A percentile compares a stretch with the other conserved stretches of the same genome.
phyloP scores from a whole-genome alignment of 352 stramenopile species.

The Phytophthora cryptogea region DNA sequence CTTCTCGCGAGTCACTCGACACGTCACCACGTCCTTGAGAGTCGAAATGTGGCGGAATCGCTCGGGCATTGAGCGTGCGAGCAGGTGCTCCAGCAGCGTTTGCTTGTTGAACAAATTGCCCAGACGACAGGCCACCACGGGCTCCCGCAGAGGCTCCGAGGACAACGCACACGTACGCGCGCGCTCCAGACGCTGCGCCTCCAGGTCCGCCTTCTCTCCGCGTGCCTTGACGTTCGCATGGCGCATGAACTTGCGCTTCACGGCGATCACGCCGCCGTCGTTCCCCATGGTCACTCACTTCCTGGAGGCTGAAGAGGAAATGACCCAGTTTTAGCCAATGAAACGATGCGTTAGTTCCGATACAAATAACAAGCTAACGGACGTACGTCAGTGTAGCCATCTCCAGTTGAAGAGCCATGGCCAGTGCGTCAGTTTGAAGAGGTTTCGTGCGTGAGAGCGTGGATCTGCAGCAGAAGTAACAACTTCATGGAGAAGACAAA shows the following conservation, averaged over 20 bases:
- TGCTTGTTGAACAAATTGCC: slow-evolving; percentile 95
- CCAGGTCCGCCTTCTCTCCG: slow-evolving; percentile 67
- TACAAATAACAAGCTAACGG: too few species aligned
- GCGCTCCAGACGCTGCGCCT: slow-evolving; percentile 60
- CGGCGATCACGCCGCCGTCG: slow-evolving; percentile 93
- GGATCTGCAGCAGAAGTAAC: too few species aligned
- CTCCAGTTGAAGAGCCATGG: background rate
- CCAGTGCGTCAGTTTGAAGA: too few species aligned
- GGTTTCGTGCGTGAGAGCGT: too few species aligned
- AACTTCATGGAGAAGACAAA: too few species aligned
- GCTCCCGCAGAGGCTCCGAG: slow-evolving; percentile 76
- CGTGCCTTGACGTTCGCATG: slow-evolving; percentile 79
- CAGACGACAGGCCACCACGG: slow-evolving; percentile 87
- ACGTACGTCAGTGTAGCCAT: background rate
- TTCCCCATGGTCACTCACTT: slow-evolving; percentile 77
- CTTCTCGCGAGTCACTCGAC: slow-evolving; percentile 43
- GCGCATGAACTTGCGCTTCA: slow-evolving; percentile 94
- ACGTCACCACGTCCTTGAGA: slow-evolving; percentile 89
- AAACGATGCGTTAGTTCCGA: background rate
- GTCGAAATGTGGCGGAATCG: slow-evolving; percentile 82
- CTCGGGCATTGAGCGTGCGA: slow-evolving; percentile 79
- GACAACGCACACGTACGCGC: slow-evolving; percentile 83
- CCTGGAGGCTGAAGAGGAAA: background rate
- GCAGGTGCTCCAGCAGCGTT: slow-evolving; percentile 76
- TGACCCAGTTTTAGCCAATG: background rate